Percentiles rank a stretch among this genome's conserved stretches.
Evolutionary conservation across 306 rosid species (phyloP).

Genomic region (Elaeagnus macrophylla): DNA sequence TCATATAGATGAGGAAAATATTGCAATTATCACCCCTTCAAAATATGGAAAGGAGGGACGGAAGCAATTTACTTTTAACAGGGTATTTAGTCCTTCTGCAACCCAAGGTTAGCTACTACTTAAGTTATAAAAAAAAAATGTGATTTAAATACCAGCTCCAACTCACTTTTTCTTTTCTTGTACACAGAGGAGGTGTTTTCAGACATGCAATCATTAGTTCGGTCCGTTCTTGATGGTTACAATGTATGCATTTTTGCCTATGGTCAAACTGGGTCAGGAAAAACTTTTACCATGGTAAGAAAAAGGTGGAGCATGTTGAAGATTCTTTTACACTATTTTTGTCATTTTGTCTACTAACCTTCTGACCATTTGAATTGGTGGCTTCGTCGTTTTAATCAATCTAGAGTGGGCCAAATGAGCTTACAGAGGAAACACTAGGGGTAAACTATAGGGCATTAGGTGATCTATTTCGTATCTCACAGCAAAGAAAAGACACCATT

Average conservation of each 20-base stretch:
- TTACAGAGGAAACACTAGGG: constrained; percentile 68
- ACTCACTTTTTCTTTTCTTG: constrained; percentile 9
- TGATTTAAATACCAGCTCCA: too few species aligned
- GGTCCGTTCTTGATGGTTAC: constrained; percentile 87
- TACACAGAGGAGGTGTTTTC: constrained; percentile 71
- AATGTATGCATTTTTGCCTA: constrained; percentile 96
- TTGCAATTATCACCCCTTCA: constrained; percentile 52
- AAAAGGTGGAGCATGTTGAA: constrained; percentile 1
- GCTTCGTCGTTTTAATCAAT: constrained; percentile 17
- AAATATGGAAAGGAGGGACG: constrained; percentile 82
- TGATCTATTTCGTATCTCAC: constrained; percentile 69
- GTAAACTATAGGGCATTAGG: constrained; percentile 82
- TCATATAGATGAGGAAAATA: constrained; percentile 54
- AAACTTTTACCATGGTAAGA: constrained; percentile 86
- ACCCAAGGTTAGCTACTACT: constrained; percentile 59
- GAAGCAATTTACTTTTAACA: constrained; percentile 66
- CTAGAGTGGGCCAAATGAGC: constrained; percentile 68
- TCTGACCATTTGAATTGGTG: not conserved
- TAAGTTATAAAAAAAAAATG: not conserved
- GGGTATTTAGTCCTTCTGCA: constrained; percentile 61
- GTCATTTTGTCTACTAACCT: not conserved
- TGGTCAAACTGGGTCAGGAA: constrained; percentile 98
- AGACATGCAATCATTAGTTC: constrained; percentile 73
- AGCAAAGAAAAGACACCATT: constrained; percentile 62
- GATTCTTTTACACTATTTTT: constrained; percentile 1